Conservation (phyloP, 805 yeast species). For the Metschnikowia picachoensis region DNA sequence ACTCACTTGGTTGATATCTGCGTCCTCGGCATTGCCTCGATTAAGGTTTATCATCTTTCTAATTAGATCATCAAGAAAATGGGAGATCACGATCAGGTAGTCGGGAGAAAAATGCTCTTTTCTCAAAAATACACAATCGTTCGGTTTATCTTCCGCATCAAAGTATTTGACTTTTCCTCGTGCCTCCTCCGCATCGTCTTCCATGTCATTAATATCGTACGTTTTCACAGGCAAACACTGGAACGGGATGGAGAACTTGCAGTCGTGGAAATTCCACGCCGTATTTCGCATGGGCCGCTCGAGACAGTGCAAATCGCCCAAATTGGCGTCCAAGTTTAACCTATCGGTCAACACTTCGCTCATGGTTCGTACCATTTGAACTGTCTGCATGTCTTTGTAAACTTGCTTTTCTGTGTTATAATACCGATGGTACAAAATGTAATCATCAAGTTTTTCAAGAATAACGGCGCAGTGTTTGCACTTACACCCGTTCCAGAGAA, state of each 20-base stretch:
- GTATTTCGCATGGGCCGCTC: slow-evolving; percentile 18
- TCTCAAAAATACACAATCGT: slow-evolving; percentile 13
- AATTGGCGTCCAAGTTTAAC: slow-evolving; percentile 11
- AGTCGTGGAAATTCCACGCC: slow-evolving; percentile 34
- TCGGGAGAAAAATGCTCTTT: slow-evolving; percentile 16
- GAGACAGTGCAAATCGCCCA: slow-evolving; percentile 16
- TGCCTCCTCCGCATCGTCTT: slow-evolving; percentile 22
- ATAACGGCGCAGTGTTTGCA: slow-evolving; percentile 53
- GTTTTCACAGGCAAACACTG: slow-evolving; percentile 32
- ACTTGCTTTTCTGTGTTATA: slow-evolving; percentile 43
- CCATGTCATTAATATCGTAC: slow-evolving; percentile 35
- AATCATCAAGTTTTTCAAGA: slow-evolving; percentile 54
- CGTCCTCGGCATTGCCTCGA: slow-evolving; percentile 41
- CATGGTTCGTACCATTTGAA: slow-evolving; percentile 51
- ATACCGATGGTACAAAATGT: slow-evolving; percentile 60
- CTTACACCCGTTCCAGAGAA: slow-evolving; percentile 76
- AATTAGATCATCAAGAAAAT: slow-evolving; percentile 33
- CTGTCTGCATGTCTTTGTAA: slow-evolving; percentile 59
- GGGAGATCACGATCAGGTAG: slow-evolving; percentile 26
- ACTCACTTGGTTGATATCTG: slow-evolving; percentile 21
- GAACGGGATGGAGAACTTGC: slow-evolving; percentile 26
- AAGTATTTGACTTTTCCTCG: slow-evolving; percentile 17
- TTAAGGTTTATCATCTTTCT: slow-evolving; percentile 30
- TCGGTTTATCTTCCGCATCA: slow-evolving; percentile 21
- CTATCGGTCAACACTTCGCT: slow-evolving; percentile 37